Base-by-base conservation (phyloP, 2,329 filamentous ascomycete genomes). In the Apiospora marii region DNA sequence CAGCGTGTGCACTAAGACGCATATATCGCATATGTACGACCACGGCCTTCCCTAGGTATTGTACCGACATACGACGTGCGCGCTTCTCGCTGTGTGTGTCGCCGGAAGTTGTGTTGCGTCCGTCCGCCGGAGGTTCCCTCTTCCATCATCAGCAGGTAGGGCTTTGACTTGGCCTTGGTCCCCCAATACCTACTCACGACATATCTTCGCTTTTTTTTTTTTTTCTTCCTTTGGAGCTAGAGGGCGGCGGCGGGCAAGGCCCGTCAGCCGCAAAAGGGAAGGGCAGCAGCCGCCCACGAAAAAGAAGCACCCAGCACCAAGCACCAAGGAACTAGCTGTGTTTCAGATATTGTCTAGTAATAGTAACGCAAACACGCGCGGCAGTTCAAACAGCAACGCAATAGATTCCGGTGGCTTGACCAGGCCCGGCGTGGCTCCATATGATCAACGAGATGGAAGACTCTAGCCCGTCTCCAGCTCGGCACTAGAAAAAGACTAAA, bases 401-500 rank as follows among this genome's bases (percentile, higher is more conserved):
- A 64, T 41, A 58, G 58, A 64, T 64, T 41, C 34, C 58, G 58
- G 58, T 64, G 58, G 58, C 58, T 64, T 64, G 58, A 64, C 10
- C 58, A 41, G 58, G 58, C 34, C 34, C 34, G 58, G 58, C 58
- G 58, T 64, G 58, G 58, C 58, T 64, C 58, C 34, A 41, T 64
- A 13, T n/a, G 58, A 41, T 64, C 34, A 24, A 34, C 58, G 34
- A 64, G 34, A 41, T 41, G 34, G 58, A 41, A 64, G 19, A 37
- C 34, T 64, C 58, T 41, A 64, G 58, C 19, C 10, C 58, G 22
- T 24, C 58, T 24, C 58, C 58, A 64, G 58, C 22, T 41, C 58
- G 58, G 34, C 58, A 64, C 58, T 64, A 64, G 58, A 30, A 64
- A 41, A 41, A 34, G 58, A 41, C 12, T 16, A 61, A 64, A 41